Evolutionary conservation across 2,329 filamentous ascomycete genomes (phyloP), one percentile per base, ranked within the genome.

Genomic region (Colletotrichum spaethianum): DNA sequence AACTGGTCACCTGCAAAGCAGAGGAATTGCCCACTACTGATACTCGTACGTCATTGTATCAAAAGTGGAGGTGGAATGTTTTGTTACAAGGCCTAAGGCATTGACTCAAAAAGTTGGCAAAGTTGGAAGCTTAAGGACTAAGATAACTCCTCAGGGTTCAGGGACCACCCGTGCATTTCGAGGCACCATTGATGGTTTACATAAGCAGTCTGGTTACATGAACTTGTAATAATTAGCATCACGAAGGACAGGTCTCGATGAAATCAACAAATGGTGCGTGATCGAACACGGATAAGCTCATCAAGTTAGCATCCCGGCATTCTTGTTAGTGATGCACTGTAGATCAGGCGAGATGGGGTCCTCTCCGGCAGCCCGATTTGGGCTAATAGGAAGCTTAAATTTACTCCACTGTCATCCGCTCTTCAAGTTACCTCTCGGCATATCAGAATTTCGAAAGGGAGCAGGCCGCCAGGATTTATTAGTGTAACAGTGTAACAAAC

Each of bases 91-190:
- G 48, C 57, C 65, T 62, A 28, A 67, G 56, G 59, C 65, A 63
- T 46, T 40, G 18, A 56, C 31, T 31, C 18, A 38, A 50, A 68
- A 69, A 46, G 31, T 65, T 65, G 67, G 52, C 53, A 65, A 65
- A 52, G 67, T 69, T 59, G 61, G 61, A 69, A 69, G 28, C 67
- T 59, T 33, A 36, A 12, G 33, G 53, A 31, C 28, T 42, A 59
- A 55, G 55, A 57, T 65, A 57, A 42, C 67, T 59, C 53, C 42
- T 2, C 28, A 48, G 23, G 67, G 28, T 69, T 42, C 61, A 52
- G 53, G 61, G 61, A 57, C 26, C 48, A 67, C 42, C 66, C 66
- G 62, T 62, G 66, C 48, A 18, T 44, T 33, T 46, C 26, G 8
- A 52, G 18, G 42, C 26, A 7, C 33, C 11, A 46, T 33, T 12